Evolutionary conservation across 2,329 filamentous ascomycete genomes (phyloP), one percentile per base, ranked within the genome.

Genomic region (Scedosporium boydii): DNA sequence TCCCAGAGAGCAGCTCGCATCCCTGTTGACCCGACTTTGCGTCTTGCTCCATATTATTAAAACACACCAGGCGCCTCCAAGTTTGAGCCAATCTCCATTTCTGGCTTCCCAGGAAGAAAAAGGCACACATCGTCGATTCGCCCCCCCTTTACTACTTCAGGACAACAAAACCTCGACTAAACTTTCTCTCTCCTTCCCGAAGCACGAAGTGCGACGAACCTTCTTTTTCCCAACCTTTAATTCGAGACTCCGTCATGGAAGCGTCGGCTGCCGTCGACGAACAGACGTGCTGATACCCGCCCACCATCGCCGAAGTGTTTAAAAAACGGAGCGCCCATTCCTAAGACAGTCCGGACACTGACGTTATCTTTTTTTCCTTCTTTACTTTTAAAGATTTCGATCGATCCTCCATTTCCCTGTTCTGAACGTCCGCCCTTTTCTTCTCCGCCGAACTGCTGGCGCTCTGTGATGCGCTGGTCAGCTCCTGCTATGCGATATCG

Each of bases 401-500:
- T 14, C 34, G 34, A 38, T 38, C 34, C 34, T 38, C 34, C 10
- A 6, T 48, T 29, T 29, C 51, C 29, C 3, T 7, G 6, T 9
- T 34, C 29, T 9, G 29, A 34, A 34, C 29, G 29, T 34, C 29
- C 29, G 29, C 29, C 29, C 14, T 16, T n/a, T 56, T 21, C 10
- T 56, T 56, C 21, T 26, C 18, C 23, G 27, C 57, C 46, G 29
- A 29, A 18, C 26, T 26, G 48, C 59, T 27, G 46, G n/a, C 27
- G 46, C 59, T 42, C 29, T 34, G 44, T 53, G 46, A 61, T 61
- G 59, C 34, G 26, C 48, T 55, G 59, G 26, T 42, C 48, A 41
- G 46, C n/a, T 26, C 59, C 48, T 56, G 29, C n/a, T 61, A 61
- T 61, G 48, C 44, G 59, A 53, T 34, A 16, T 23, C 27, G 59